Evolutionary conservation across 306 rosid genomes (phyloP), one percentile per base, ranked within the genome.

Genomic region (Cucurbita moschata): DNA sequence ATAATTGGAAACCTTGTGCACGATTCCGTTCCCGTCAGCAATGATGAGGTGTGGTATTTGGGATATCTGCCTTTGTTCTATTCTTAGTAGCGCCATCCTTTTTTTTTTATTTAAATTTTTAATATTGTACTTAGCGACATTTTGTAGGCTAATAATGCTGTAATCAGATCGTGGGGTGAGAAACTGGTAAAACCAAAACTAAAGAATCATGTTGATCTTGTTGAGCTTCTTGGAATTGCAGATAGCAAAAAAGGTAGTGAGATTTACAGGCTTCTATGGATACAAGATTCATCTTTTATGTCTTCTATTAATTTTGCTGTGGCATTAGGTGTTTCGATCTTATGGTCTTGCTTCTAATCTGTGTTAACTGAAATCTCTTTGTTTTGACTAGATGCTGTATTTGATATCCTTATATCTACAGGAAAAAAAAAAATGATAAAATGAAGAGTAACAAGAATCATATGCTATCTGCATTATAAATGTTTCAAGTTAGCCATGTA

Each of bases 81-180:
- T 46, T 16, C 54, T 11, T 71, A 53, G 46, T 37, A 10, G 8
- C 42, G 18, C 1, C 18, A 51, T 19, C 35, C 69, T 66, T 44
- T 43, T 65, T 23, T 23, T 19, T 65, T 65, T 9, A 2, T 46
- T 46, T 2, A 7, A 7, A 7, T 7, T 37, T 5, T 10, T 42
- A n/a, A 66, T 16, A 44, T 18, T 23, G 55, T 18, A 44, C n/a
- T 13, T 58, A 8, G 1, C 72, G 19, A 66, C 72, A 1, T 67
- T 42, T 62, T 65, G 68, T 77, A 88, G 98, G 91, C 93, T 44
- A 85, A 89, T 64, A 94, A 94, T 82, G 87, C 78, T 15, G 89
- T 94, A 55, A 75, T 94, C 75, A 82, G 92, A 79, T 72, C 92
- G 6, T 94, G 92, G 91, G 99, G 98, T 14, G 99, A 89, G 84